These are phyloP conservation scores for Colletotrichum sublineola DNA, from an alignment of 2,329 filamentous ascomycete species.

Conservation along the genomic window DNA sequence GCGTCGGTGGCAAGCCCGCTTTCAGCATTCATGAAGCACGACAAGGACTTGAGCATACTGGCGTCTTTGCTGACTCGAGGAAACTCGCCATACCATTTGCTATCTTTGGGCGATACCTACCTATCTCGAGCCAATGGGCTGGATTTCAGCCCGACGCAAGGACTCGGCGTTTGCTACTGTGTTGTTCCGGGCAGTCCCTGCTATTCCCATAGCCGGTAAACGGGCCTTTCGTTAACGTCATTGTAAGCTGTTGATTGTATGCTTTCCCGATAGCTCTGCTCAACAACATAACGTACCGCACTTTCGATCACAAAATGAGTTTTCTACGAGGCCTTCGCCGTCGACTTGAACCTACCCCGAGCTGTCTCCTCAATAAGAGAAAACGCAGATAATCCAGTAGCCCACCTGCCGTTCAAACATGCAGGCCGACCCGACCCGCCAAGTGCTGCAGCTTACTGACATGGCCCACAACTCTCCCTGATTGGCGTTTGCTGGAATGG, in stretches of 20 bases:
- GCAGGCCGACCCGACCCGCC: constrained; percentile 5
- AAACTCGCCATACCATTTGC: not conserved
- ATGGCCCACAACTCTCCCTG: constrained; percentile 19
- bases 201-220: not conserved
- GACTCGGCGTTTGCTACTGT: not conserved
- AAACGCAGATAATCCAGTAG: not conserved
- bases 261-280: too few relatives aligned
- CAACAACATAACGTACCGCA: not conserved
- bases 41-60: constrained; percentile 17
- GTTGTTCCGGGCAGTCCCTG: too few relatives aligned
- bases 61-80: constrained; percentile 28
- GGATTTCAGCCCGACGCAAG: not conserved
- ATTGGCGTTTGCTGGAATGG: constrained; percentile 9
- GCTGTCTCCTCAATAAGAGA: not conserved
- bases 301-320: not conserved
- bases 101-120: too few relatives aligned
- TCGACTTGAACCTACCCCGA: too few relatives aligned
- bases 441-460: constrained; percentile 32
- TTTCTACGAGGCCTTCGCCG: too few relatives aligned
- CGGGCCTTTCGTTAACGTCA: not conserved
- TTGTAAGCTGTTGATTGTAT: too few relatives aligned
- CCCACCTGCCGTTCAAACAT: constrained; percentile 15
- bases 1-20: constrained; percentile 16
- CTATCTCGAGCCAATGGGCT: not conserved
- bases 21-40: constrained; percentile 18